These are phyloP conservation scores for Scleromitrula shiraiana DNA, from an alignment of 2,329 filamentous ascomycete species.

Conservation along the genomic window DNA sequence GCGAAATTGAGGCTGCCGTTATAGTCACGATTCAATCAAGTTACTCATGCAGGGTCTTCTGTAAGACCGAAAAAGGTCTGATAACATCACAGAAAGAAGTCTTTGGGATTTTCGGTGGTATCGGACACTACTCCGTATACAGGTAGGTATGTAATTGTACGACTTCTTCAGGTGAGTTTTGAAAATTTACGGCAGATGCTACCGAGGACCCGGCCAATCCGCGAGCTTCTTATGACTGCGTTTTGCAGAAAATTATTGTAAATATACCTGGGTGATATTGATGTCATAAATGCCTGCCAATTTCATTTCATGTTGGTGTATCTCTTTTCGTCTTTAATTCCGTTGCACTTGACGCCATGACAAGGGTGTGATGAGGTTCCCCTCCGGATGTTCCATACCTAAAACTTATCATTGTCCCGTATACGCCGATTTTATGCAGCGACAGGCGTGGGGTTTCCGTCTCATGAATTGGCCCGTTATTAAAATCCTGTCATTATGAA, in stretches of 20 bases:
- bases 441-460: background rate
- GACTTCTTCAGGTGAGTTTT: too few species aligned
- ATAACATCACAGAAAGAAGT: too few species aligned
- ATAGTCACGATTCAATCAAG: background rate
- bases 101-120: background rate
- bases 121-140: slow-evolving; percentile 3
- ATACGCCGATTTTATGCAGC: background rate
- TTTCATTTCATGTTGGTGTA: background rate
- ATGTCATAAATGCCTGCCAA: too few species aligned
- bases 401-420: background rate
- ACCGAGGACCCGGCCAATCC: background rate
- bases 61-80: background rate
- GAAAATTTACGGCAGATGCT: background rate
- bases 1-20: too few species aligned
- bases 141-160: too few species aligned
- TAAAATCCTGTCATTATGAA: background rate
- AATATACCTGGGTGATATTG: too few species aligned
- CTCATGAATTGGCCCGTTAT: background rate
- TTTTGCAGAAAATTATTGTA: too few species aligned
- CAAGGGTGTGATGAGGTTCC: background rate
- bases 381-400: background rate
- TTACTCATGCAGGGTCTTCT: background rate
- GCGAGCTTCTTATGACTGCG: background rate
- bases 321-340: background rate
- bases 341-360: background rate